Evolutionary conservation across 768 basidiomycete genomes (phyloP).

Genomic region (Panus rudis): DNA sequence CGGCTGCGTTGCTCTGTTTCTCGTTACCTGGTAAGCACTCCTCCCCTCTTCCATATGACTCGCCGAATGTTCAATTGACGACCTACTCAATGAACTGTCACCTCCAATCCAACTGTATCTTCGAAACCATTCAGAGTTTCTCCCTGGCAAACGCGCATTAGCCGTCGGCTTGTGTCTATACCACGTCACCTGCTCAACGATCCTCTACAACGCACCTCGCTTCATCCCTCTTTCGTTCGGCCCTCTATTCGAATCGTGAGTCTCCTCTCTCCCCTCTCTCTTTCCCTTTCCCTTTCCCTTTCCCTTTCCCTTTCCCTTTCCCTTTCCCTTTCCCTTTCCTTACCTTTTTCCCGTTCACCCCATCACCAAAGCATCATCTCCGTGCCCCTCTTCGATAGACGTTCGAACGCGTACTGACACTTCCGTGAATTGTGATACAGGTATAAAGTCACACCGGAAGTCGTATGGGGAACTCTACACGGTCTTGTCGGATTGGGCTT

Average conservation of each 20-base stretch:
- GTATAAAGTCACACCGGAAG: slow-evolving; percentile 62
- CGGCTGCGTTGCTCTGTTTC: slow-evolving; percentile 57
- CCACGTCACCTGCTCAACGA: slow-evolving; percentile 64
- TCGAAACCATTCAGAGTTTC: slow-evolving; percentile 45
- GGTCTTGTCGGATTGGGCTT: slow-evolving; percentile 66
- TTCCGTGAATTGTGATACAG: too few species aligned
- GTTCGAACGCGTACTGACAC: too few species aligned
- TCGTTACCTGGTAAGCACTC: slow-evolving; percentile 57
- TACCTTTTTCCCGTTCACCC: too few species aligned
- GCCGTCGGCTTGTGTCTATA: slow-evolving; percentile 73
- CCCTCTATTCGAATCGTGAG: slow-evolving; percentile 50
- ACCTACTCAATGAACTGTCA: neutral
- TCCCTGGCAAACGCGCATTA: slow-evolving; percentile 79
- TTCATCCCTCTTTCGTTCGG: slow-evolving; percentile 77
- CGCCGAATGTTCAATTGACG: neutral
- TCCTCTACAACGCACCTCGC: slow-evolving; percentile 69
- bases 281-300: neutral
- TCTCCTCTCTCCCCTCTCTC: slow-evolving; percentile 12
- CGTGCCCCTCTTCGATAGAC: too few species aligned
- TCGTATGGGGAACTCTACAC: slow-evolving; percentile 65
- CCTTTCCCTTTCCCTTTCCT: too few species aligned
- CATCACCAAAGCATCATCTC: too few species aligned
- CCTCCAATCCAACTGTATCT: neutral
- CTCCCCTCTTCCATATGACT: neutral
- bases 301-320: slow-evolving; percentile 1